Conservation (phyloP, 345 rosid genomes). For the Dimocarpus longan region DNA sequence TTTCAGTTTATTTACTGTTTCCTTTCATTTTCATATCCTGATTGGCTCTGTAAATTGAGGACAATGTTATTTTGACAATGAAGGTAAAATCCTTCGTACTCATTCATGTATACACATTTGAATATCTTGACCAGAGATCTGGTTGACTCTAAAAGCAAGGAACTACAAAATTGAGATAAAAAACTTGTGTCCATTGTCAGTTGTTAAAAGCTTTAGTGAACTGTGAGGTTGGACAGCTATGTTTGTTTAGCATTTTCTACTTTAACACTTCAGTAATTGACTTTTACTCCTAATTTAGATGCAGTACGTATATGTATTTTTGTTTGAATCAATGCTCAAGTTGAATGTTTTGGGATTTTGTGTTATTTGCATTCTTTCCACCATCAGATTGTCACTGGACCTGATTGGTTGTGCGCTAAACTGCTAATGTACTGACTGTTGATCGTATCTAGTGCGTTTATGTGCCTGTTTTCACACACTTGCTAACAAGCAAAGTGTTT, state of each 20-base stretch:
- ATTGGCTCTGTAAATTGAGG: conserved; percentile 16
- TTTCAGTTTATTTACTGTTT: neutral
- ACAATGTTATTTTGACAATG: neutral
- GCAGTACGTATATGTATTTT: neutral
- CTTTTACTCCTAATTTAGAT: neutral
- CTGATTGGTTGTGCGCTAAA: neutral
- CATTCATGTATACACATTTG: neutral
- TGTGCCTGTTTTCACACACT: neutral
- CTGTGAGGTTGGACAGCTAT: neutral
- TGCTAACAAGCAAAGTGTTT: neutral
- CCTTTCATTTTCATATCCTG: neutral
- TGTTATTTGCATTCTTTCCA: neutral
- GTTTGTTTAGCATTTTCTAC: neutral
- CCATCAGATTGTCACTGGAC: neutral
- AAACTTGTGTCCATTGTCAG: neutral
- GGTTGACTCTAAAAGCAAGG: conserved; percentile 4
- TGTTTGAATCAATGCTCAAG: neutral
- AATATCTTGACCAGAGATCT: neutral
- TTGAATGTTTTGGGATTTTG: neutral
- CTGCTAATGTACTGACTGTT: neutral
- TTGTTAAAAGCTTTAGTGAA: neutral
- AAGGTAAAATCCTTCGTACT: conserved; percentile 3
- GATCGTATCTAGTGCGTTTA: neutral
- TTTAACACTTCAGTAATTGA: neutral
- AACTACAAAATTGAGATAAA: neutral